A percentile compares a stretch with the other conserved stretches of the same genome.
phyloP scores from a whole-genome alignment of 2,329 filamentous ascomycete genomes.

The Hymenoscyphus infarciens region DNA sequence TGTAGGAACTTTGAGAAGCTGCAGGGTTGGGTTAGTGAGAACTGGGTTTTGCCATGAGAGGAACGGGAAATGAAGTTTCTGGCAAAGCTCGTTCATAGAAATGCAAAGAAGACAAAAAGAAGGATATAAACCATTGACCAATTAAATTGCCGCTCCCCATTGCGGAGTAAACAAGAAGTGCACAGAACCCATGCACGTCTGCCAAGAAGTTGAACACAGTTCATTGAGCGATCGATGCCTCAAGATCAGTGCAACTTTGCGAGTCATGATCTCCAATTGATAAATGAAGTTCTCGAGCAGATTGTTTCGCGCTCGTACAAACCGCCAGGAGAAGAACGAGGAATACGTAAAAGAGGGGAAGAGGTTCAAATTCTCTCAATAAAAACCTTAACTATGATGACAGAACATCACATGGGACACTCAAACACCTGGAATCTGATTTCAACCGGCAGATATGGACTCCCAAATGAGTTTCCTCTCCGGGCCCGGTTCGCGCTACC shows the following conservation, averaged over 20 bases:
- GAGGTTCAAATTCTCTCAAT: background rate
- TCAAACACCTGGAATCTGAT: background rate
- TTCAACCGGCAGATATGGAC: background rate
- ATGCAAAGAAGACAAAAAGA: background rate
- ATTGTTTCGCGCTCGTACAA: too few relatives aligned
- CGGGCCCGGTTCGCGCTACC: background rate
- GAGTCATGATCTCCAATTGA: too few relatives aligned
- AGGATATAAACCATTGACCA: background rate
- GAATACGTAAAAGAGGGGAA: background rate
- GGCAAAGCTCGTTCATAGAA: background rate
- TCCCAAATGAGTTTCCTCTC: background rate
- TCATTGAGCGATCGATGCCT: too few relatives aligned
- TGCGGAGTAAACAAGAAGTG: too few relatives aligned
- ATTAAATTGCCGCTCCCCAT: background rate
- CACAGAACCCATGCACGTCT: background rate
- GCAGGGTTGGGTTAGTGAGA: background rate
- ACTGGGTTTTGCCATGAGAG: background rate
- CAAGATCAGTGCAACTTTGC: too few relatives aligned
- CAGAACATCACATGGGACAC: background rate
- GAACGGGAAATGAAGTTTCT: background rate
- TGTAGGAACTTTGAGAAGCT: background rate
- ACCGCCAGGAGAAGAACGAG: background rate
- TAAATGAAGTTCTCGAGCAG: too few relatives aligned
- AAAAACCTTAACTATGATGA: too few relatives aligned
- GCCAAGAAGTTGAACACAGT: background rate